Base-by-base conservation (phyloP, 331 rosid genomes). In the Quercus phellos region DNA sequence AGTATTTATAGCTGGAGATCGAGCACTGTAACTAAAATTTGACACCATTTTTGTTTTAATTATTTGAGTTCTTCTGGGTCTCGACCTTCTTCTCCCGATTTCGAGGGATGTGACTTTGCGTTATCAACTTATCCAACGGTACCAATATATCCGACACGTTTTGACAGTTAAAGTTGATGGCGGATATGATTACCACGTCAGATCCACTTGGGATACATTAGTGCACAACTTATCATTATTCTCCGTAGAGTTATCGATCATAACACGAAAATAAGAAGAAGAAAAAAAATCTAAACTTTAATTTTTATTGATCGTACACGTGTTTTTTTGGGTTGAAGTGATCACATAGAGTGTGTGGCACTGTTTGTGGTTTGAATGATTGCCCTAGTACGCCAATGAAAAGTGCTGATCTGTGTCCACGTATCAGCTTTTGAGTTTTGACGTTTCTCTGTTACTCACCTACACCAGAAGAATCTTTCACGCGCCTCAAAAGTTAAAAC, bases 1-100 rank as follows among this genome's bases (percentile, higher is more conserved):
- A 38, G 86, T 88, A 89, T 92, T 94, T 94, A 94, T 94, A 92
- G 82, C 76, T 10, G 72, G 43, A 74, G 80, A 5, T 4, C 79
- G 46, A 54, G 71, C 24, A 70, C 74, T 53, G 73, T 6, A 70
- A 43, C 70, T 59, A 75, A 59, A 77, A 77, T 46, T 79, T 35
- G 85, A 87, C 81, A 59, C 87, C 98, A 94, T 92, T 73, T 84
- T 74, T 91, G 73, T 73, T 54, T 50, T 9, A 42, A 13, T 21
- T 63, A 59, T 4, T 0, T 18, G 13, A 34, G 50, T 76, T 50
- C 59, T 84, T 50, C 18, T 19, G 22, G 0, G 17, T 54, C 51
- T 38, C 17, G 19, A 0, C 60, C 51, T 55, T 56, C 61, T 71
- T 32, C 69, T 78, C 87, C 67, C 21, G 54, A 50, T 54, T 32